Evolutionary conservation across 805 yeast species (phyloP).

Genomic region (Yarrowia sp.): DNA sequence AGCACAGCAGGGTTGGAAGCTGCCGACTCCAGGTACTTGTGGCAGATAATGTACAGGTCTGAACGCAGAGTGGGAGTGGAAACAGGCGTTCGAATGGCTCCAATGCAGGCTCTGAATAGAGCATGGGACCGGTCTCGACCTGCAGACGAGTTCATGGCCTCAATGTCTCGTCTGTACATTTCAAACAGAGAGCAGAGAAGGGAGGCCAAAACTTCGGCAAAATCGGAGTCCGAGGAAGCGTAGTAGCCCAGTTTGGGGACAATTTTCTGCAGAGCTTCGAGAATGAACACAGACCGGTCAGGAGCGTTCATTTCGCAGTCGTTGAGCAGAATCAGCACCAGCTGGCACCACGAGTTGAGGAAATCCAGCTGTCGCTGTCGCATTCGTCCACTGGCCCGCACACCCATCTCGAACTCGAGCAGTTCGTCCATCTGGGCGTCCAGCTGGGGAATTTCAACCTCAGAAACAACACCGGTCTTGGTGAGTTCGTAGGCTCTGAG

Average conservation of each 20-base stretch:
- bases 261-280: constrained; percentile 76
- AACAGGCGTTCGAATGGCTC: constrained; percentile 73
- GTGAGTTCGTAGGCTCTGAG: constrained; percentile 45
- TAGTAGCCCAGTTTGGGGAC: constrained; percentile 80
- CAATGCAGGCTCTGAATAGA: constrained; percentile 73
- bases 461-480: constrained; percentile 32
- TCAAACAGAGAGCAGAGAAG: constrained; percentile 75
- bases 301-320: constrained; percentile 60
- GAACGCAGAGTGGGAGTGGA: constrained; percentile 74
- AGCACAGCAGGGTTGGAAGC: constrained; percentile 44
- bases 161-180: constrained; percentile 58
- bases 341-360: constrained; percentile 82
- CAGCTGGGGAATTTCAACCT: constrained; percentile 39
- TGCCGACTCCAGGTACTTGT: constrained; percentile 58
- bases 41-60: constrained; percentile 77
- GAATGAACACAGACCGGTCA: constrained; percentile 65
- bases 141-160: constrained; percentile 43
- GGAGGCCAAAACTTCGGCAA: constrained; percentile 79
- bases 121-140: constrained; percentile 64
- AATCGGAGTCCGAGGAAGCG: constrained; percentile 66
- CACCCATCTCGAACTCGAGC: constrained; percentile 56
- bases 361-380: constrained; percentile 61
- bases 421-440: constrained; percentile 48
- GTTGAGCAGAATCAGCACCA: constrained; percentile 74
- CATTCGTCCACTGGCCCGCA: constrained; percentile 42